Evolutionary conservation across 371 early-diverging fungal species (phyloP).

Genomic region (Mortierella sp.): DNA sequence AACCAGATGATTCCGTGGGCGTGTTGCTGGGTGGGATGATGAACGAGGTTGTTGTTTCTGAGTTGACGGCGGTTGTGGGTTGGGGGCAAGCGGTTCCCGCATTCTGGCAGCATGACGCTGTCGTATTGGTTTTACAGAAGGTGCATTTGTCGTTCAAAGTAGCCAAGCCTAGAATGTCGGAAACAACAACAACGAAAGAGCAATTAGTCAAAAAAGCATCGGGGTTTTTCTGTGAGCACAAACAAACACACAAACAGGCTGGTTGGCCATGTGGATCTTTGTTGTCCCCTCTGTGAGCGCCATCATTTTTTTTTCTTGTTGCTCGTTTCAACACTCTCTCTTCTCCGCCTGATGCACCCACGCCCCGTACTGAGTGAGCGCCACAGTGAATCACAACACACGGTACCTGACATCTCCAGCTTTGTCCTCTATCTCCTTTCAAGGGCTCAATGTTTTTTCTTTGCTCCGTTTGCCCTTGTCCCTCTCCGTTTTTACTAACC

Average conservation of each 20-base stretch:
- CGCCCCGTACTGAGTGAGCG: background rate
- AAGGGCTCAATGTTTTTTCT: background rate
- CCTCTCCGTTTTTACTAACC: background rate
- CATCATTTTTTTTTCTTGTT: background rate
- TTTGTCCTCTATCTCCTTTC: background rate
- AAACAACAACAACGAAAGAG: background rate
- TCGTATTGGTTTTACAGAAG: slow-evolving; percentile 31
- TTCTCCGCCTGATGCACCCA: background rate
- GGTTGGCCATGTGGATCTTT: slow-evolving; percentile 7
- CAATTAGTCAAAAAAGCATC: background rate
- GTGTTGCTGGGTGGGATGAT: slow-evolving; percentile 1
- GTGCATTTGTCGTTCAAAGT: slow-evolving; percentile 15
- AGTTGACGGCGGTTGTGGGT: slow-evolving; percentile 5
- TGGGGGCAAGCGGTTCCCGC: slow-evolving; percentile 10
- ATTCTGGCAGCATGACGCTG: slow-evolving; percentile 28
- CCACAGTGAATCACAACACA: background rate
- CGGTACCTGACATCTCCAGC: background rate
- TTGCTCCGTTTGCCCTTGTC: background rate
- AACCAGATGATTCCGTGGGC: background rate
- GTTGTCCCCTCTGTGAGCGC: slow-evolving; percentile 4
- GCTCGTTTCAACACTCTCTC: background rate
- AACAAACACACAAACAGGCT: background rate
- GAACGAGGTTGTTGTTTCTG: slow-evolving; percentile 5
- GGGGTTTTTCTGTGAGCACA: background rate
- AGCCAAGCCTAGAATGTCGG: slow-evolving; percentile 27